Conservation (phyloP, 2,329 filamentous ascomycete genomes). For the Cryphonectria carpinicola region DNA sequence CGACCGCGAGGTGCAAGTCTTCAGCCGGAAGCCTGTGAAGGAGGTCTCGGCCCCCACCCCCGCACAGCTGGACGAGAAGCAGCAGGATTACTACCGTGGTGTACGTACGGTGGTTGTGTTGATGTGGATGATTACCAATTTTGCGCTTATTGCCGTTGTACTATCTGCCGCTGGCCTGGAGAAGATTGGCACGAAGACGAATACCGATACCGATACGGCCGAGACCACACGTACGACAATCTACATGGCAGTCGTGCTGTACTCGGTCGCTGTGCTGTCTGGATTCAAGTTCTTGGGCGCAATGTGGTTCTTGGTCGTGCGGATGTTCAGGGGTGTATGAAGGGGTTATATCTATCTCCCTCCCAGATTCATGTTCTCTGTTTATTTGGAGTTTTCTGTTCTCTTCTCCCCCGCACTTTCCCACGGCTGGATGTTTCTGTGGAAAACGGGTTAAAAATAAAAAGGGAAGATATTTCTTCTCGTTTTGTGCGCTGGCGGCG, state of each 20-base stretch:
- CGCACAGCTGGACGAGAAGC: constrained; percentile 70
- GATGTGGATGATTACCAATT: constrained; percentile 96
- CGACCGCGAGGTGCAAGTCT: constrained; percentile 77
- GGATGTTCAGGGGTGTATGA: constrained; percentile 77
- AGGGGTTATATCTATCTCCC: neutral
- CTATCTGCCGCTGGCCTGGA: constrained; percentile 84
- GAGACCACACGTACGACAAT: constrained; percentile 65
- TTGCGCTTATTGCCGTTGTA: constrained; percentile 84
- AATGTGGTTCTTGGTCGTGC: constrained; percentile 88
- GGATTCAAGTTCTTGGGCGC: constrained; percentile 87
- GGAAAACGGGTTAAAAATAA: neutral
- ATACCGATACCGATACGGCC: constrained; percentile 39
- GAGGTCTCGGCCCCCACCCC: constrained; percentile 65
- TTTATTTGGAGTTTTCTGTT: neutral
- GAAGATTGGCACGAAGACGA: constrained; percentile 48
- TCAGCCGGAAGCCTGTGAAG: constrained; percentile 73
- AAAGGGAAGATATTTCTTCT: constrained; percentile 9
- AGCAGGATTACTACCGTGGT: constrained; percentile 98
- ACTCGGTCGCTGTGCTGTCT: constrained; percentile 84
- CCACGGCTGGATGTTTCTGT: neutral
- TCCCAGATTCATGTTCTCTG: neutral
- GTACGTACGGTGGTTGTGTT: constrained; percentile 91
- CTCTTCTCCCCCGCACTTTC: neutral
- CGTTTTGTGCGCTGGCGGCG: constrained; percentile 10
- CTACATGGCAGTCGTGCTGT: constrained; percentile 86